These are phyloP conservation scores for Trametes meyenii DNA, from an alignment of 768 basidiomycete genomes.

Conservation along the genomic window DNA sequence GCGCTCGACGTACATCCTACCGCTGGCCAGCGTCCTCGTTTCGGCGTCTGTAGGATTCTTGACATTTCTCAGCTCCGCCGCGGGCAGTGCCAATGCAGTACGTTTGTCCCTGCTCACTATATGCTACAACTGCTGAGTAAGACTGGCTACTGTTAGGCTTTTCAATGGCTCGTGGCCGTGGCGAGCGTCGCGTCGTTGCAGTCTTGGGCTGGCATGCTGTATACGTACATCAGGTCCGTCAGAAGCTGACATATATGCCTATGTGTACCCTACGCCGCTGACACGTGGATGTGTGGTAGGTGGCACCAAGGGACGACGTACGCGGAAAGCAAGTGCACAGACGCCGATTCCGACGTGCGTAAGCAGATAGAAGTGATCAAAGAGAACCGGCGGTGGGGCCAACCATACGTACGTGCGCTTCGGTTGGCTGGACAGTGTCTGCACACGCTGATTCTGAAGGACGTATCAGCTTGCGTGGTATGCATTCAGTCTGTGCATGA, in stretches of 20 bases:
- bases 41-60: slow-evolving; percentile 25
- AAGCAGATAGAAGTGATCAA: slow-evolving; percentile 28
- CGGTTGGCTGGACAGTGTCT: background rate
- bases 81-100: slow-evolving; percentile 14
- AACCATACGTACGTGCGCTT: slow-evolving; percentile 29
- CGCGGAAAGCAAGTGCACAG: slow-evolving; percentile 25
- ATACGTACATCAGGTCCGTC: slow-evolving; percentile 30
- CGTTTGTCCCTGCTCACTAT: background rate
- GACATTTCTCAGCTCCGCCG: slow-evolving; percentile 19
- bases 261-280: background rate
- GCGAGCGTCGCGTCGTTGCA: slow-evolving; percentile 31
- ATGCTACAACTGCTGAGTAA: background rate
- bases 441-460: background rate
- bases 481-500: slow-evolving; percentile 29
- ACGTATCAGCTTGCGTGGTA: slow-evolving; percentile 29
- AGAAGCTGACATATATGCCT: background rate
- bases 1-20: slow-evolving; percentile 19
- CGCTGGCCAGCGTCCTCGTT: slow-evolving; percentile 24
- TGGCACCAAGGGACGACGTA: slow-evolving; percentile 32
- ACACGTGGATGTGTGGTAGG: slow-evolving; percentile 1
- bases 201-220: slow-evolving; percentile 32
- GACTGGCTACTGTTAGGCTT: slow-evolving; percentile 14
- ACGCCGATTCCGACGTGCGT: background rate
- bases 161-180: slow-evolving; percentile 26
- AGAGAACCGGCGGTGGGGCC: slow-evolving; percentile 27